phyloP scores from a whole-genome alignment of 2,329 filamentous ascomycete genomes.

The Daldinia sp. region DNA sequence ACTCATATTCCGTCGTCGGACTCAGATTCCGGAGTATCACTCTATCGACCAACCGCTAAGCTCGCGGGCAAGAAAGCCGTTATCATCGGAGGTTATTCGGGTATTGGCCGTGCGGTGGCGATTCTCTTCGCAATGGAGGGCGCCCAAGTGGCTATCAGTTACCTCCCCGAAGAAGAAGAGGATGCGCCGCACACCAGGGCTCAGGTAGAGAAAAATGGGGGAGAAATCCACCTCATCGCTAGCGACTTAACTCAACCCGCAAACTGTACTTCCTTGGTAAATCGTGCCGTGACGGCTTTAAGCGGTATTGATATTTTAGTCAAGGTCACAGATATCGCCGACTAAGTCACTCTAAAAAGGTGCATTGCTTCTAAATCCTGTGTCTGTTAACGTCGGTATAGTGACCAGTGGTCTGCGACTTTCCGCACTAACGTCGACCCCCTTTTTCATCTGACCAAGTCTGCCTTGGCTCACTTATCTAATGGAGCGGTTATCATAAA shows the following conservation, averaged over 20 bases:
- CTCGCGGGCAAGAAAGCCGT: slow-evolving; percentile 75
- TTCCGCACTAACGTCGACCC: slow-evolving; percentile 84
- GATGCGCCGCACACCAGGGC: slow-evolving; percentile 79
- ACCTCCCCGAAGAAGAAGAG: slow-evolving; percentile 75
- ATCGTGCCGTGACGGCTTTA: slow-evolving; percentile 64
- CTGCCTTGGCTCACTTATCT: slow-evolving; percentile 75
- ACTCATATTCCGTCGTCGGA: slow-evolving; percentile 5
- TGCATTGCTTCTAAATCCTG: background rate
- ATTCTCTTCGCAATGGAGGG: slow-evolving; percentile 82
- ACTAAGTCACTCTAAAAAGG: slow-evolving; percentile 54
- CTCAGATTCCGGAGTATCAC: background rate
- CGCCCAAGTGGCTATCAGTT: slow-evolving; percentile 65
- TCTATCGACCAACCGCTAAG: slow-evolving; percentile 54
- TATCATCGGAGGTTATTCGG: slow-evolving; percentile 80
- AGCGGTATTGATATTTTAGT: slow-evolving; percentile 70
- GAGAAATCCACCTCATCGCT: slow-evolving; percentile 67
- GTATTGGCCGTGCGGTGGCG: slow-evolving; percentile 77
- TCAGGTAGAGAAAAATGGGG: slow-evolving; percentile 70
- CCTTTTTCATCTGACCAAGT: slow-evolving; percentile 81
- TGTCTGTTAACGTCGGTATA: slow-evolving; percentile 42
- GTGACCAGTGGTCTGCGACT: slow-evolving; percentile 77
- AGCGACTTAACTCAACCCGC: slow-evolving; percentile 69
- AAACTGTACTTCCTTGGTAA: slow-evolving; percentile 73
- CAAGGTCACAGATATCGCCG: slow-evolving; percentile 73
- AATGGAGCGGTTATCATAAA: slow-evolving; percentile 79